These are phyloP conservation scores for Lichenothelia convexa DNA, from an alignment of 495 filamentous ascomycete species.

Conservation along the genomic window DNA sequence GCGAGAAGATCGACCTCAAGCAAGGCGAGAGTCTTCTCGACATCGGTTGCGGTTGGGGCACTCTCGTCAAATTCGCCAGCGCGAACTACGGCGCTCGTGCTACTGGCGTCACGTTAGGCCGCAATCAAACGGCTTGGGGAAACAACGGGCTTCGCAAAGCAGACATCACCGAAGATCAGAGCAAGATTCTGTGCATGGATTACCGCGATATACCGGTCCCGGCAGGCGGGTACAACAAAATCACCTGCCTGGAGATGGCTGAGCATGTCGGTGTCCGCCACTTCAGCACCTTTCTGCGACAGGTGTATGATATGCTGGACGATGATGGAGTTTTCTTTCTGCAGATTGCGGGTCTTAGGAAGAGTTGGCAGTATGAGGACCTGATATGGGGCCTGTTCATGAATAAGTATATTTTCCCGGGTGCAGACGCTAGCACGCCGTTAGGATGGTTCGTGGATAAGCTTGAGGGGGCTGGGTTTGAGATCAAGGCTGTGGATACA, in stretches of 20 bases:
- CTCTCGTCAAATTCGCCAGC: conserved; percentile 60
- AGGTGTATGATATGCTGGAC: conserved; percentile 70
- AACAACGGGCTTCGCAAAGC: conserved; percentile 53
- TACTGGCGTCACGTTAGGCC: conserved; percentile 64
- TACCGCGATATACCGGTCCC: conserved; percentile 66
- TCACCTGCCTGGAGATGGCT: conserved; percentile 78
- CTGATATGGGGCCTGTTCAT: conserved; percentile 76
- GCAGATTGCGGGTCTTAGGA: conserved; percentile 66
- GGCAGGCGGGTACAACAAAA: conserved; percentile 57
- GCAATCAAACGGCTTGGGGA: conserved; percentile 73
- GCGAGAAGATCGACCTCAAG: conserved; percentile 65
- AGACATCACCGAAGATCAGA: conserved; percentile 51
- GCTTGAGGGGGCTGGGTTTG: conserved; percentile 60
- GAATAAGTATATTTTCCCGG: conserved; percentile 87
- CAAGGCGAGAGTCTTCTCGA: conserved; percentile 56
- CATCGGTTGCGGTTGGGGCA: conserved; percentile 80
- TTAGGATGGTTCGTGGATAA: conserved; percentile 51
- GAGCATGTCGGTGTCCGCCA: conserved; percentile 76
- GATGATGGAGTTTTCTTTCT: conserved; percentile 74
- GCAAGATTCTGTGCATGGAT: conserved; percentile 62
- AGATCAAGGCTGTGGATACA: conserved; percentile 62
- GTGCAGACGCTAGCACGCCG: conserved; percentile 70
- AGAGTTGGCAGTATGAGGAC: conserved; percentile 79
- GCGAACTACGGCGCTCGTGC: conserved; percentile 60
- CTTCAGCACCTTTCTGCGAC: conserved; percentile 46